Percentiles rank a stretch among this genome's conserved stretches.
phyloP scores from a whole-genome alignment of 2,329 filamentous ascomycete genomes.

The Pyricularia sp. region DNA sequence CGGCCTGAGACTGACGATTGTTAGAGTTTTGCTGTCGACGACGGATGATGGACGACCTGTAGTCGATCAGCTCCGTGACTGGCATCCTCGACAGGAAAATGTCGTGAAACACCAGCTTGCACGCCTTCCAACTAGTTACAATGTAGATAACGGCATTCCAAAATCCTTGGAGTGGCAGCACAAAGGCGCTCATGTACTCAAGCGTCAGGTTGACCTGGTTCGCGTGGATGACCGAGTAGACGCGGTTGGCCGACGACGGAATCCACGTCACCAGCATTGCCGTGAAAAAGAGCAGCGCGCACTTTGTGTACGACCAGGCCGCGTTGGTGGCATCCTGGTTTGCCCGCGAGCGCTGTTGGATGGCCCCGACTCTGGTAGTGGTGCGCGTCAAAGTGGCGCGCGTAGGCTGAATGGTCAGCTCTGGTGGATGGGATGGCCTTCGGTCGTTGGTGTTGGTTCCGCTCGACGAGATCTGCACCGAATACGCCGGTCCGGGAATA shows the following conservation, averaged over 20 bases:
- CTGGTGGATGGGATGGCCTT: conserved; percentile 16
- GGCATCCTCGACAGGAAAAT: conserved; percentile 14
- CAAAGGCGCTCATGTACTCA: conserved; percentile 61
- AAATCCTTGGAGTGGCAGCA: conserved; percentile 73
- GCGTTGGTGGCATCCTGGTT: conserved; percentile 49
- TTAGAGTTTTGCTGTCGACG: conserved; percentile 5
- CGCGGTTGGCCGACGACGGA: conserved; percentile 66
- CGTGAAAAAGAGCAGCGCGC: conserved; percentile 61
- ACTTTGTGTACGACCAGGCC: conserved; percentile 61
- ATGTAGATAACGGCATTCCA: conserved; percentile 78
- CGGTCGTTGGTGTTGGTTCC: conserved; percentile 12
- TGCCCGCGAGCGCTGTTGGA: conserved; percentile 22
- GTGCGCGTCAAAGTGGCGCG: not conserved
- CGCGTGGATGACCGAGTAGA: conserved; percentile 57
- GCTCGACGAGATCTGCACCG: conserved; percentile 39
- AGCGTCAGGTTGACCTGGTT: conserved; percentile 45
- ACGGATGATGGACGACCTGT: conserved; percentile 5
- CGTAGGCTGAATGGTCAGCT: conserved; percentile 17
- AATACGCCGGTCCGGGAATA: conserved; percentile 24
- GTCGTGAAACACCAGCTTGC: conserved; percentile 36
- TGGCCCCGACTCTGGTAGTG: conserved; percentile 8
- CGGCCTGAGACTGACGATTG: not conserved
- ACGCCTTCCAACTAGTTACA: conserved; percentile 57
- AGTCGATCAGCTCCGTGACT: conserved; percentile 24
- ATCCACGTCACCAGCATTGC: conserved; percentile 63